Base-by-base conservation (phyloP, 257 asterid species). In the Marsdenia floribunda region DNA sequence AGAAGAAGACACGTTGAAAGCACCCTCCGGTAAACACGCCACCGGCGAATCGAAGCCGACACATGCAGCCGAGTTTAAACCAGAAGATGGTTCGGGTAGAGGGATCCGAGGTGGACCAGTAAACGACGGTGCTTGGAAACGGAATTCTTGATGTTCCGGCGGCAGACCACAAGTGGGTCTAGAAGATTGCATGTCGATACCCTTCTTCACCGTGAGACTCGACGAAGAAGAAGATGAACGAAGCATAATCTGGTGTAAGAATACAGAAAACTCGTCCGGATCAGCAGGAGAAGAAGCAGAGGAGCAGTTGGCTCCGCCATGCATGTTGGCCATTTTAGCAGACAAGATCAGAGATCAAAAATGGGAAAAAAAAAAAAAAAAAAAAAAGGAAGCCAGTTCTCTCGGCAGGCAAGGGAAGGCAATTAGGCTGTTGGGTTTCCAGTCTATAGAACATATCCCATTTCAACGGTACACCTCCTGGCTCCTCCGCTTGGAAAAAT, bases 241-340 rank as follows among this genome's bases (percentile, higher is more conserved):
- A 61, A 76, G 84, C 66, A 92, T 87, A 67, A 89, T 85, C 57
- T 90, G 92, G 72, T 87, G 90, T 69, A 90, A 84, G 44, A 92
- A 90, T 44, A 86, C 76, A 29, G 96, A 92, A 42, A 92, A 85
- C 46, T 91, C 95, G 65, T 90, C 95, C 33, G 85, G 89, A 6
- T 88, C 92, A 15, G 76, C 78, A n/a, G 83, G 76, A 4, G 81
- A 7, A 10, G 85, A 60, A 75, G 85, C 75, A 22, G 86, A 74
- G 18, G 73, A 42, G 26, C 11, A 68, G 55, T 46, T 44, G 4
- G 35, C 21, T 9, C 70, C 12, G 52, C 29, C 74, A 59, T 80
- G 78, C 82, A 76, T 71, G 65, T 83, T 82, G 22, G 88, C 94
- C 94, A 88, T 88, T 79, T 66, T 38, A 49, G 42, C 42, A 38